These are phyloP conservation scores for Berberis vulgaris DNA, from an alignment of 164 flowering plant genomes.

Conservation along the genomic window DNA sequence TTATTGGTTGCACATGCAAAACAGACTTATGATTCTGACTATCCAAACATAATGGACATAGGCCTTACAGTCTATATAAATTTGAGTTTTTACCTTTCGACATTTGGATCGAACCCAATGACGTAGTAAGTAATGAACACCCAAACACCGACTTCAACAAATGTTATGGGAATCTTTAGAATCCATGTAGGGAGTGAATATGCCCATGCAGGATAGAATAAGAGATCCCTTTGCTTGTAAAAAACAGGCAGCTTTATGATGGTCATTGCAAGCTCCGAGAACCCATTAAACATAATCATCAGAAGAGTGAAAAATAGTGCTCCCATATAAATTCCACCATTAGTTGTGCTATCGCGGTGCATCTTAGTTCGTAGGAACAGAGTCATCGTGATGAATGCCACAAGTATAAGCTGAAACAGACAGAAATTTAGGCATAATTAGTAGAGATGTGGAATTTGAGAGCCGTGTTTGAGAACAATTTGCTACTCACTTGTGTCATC, in stretches of 20 bases:
- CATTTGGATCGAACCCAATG: slow-evolving; percentile 46
- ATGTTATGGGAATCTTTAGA: slow-evolving; percentile 42
- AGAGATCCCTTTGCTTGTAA: slow-evolving; percentile 78
- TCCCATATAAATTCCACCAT: slow-evolving; percentile 39
- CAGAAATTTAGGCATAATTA: neutral
- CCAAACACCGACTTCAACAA: slow-evolving; percentile 44
- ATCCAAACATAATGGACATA: too few relatives aligned
- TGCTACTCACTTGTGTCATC: slow-evolving; percentile 25
- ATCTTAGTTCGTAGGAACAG: slow-evolving; percentile 44
- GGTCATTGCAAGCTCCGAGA: slow-evolving; percentile 43
- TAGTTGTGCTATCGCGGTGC: slow-evolving; percentile 19
- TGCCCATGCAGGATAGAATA: slow-evolving; percentile 84
- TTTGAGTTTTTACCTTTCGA: slow-evolving; percentile 24
- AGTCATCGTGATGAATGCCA: slow-evolving; percentile 36
- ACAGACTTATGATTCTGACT: too few relatives aligned
- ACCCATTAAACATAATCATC: slow-evolving; percentile 38
- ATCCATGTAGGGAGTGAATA: slow-evolving; percentile 69
- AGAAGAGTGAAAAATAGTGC: slow-evolving; percentile 34
- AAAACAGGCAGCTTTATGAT: slow-evolving; percentile 57
- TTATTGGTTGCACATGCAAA: too few relatives aligned
- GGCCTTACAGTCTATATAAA: neutral
- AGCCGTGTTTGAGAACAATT: too few relatives aligned
- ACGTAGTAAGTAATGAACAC: slow-evolving; percentile 42
- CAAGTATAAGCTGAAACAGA: slow-evolving; percentile 25
- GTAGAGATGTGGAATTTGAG: too few relatives aligned